Evolutionary conservation across 495 filamentous ascomycete species (phyloP).

Genomic region (Podospora sp.): DNA sequence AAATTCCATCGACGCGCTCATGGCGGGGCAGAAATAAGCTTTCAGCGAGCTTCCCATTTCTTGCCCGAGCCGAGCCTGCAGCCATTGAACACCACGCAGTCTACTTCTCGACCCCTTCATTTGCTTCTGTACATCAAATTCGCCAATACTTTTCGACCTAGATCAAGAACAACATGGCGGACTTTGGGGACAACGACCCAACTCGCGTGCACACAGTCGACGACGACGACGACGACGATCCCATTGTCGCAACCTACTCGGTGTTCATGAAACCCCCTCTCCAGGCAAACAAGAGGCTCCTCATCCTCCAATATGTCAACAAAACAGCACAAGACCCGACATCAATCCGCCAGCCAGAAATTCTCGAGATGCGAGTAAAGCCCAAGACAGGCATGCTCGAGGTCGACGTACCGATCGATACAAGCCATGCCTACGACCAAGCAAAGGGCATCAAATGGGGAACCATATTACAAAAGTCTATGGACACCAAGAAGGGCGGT

Average conservation of each 20-base stretch:
- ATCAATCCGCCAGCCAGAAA: slow-evolving; percentile 32
- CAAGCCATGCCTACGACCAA: slow-evolving; percentile 46
- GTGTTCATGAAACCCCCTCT: slow-evolving; percentile 52
- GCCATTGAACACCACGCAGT: background rate
- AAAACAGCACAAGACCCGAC: slow-evolving; percentile 36
- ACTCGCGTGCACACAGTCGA: background rate
- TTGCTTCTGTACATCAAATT: background rate
- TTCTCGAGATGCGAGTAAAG: slow-evolving; percentile 49
- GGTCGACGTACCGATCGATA: slow-evolving; percentile 50
- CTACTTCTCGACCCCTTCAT: background rate
- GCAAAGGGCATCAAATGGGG: slow-evolving; percentile 53
- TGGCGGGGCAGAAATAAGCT: background rate
- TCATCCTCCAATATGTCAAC: slow-evolving; percentile 50
- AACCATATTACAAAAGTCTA: slow-evolving; percentile 42
- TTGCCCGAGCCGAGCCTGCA: background rate
- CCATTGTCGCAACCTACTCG: slow-evolving; percentile 50
- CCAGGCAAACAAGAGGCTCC: slow-evolving; percentile 44
- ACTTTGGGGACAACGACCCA: background rate
- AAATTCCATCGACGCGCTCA: background rate
- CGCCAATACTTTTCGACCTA: background rate
- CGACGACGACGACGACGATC: slow-evolving; percentile 45
- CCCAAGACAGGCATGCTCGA: slow-evolving; percentile 49
- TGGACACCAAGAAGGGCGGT: slow-evolving; percentile 49
- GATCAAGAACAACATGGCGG: background rate
- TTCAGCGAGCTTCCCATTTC: background rate